phyloP scores from a whole-genome alignment of 2,329 filamentous ascomycete species.

The Xylaria sp. region DNA sequence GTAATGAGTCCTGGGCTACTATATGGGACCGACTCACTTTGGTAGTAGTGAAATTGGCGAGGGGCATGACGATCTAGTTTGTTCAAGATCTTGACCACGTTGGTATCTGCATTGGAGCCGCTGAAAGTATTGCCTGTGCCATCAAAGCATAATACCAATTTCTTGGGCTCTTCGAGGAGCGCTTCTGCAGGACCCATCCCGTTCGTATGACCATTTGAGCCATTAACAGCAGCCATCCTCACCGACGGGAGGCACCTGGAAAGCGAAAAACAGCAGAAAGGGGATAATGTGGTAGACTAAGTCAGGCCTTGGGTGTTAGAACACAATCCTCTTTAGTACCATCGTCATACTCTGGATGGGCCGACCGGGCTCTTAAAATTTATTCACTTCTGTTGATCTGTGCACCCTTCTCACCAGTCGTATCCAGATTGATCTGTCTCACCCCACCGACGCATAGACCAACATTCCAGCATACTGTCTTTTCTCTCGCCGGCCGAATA shows the following conservation, averaged over 20 bases:
- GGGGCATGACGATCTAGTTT: conserved; percentile 59
- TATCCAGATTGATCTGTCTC: conserved; percentile 9
- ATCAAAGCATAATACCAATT: conserved; percentile 61
- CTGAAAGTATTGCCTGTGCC: conserved; percentile 61
- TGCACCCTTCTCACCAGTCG: not conserved
- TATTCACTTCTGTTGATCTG: conserved; percentile 10
- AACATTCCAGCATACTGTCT: not conserved
- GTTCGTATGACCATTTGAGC: conserved; percentile 24
- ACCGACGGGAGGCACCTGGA: not conserved
- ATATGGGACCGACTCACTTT: conserved; percentile 50
- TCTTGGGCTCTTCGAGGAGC: conserved; percentile 41
- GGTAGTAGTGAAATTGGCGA: conserved; percentile 62
- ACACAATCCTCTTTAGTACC: conserved; percentile 6
- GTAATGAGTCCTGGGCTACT: not conserved
- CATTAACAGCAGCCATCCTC: conserved; percentile 7
- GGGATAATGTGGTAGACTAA: not conserved
- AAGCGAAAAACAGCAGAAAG: not conserved
- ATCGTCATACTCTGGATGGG: not conserved
- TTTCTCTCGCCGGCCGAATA: not conserved
- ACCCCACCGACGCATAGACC: conserved; percentile 2
- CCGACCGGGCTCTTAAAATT: conserved; percentile 3
- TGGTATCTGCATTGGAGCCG: conserved; percentile 62
- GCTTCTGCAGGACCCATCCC: conserved; percentile 7
- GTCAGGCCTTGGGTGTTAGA: conserved; percentile 1
- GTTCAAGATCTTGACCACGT: conserved; percentile 63